Evolutionary conservation across 495 filamentous ascomycete species (phyloP).

Genomic region (Xylaria palmicola): DNA sequence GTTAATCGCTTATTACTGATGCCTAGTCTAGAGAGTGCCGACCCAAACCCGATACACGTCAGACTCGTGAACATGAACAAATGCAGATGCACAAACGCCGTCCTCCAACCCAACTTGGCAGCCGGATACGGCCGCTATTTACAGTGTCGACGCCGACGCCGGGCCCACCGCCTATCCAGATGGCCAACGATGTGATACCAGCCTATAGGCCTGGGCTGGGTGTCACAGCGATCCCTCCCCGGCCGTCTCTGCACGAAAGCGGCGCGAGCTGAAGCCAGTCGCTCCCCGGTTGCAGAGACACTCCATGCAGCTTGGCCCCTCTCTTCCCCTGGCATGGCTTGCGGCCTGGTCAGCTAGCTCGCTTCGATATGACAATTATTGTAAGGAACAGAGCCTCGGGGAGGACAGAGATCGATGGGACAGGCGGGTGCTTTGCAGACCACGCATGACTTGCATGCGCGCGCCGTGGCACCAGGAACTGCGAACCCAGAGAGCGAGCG

Average conservation of each 20-base stretch:
- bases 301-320: conserved; percentile 7
- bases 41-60: neutral
- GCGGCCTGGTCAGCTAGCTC: neutral
- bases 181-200: neutral
- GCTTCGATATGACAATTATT: conserved; percentile 15
- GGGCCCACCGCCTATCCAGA: neutral
- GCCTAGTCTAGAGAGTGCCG: neutral
- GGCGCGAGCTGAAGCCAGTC: conserved; percentile 13
- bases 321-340: conserved; percentile 7
- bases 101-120: conserved; percentile 3
- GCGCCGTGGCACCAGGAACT: neutral
- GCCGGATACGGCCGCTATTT: conserved; percentile 14
- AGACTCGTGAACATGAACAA: neutral
- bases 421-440: neutral
- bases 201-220: conserved; percentile 5
- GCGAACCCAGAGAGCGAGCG: neutral
- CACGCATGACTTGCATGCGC: conserved; percentile 2
- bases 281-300: conserved; percentile 8
- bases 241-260: conserved; percentile 1
- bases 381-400: conserved; percentile 8
- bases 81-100: conserved; percentile 9
- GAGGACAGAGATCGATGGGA: conserved; percentile 1
- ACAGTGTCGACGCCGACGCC: no score
- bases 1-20: conserved; percentile 7
- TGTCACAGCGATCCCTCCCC: neutral